These are phyloP conservation scores for Fusarium paranaense DNA, from an alignment of 2,329 filamentous ascomycete genomes.

Conservation along the genomic window DNA sequence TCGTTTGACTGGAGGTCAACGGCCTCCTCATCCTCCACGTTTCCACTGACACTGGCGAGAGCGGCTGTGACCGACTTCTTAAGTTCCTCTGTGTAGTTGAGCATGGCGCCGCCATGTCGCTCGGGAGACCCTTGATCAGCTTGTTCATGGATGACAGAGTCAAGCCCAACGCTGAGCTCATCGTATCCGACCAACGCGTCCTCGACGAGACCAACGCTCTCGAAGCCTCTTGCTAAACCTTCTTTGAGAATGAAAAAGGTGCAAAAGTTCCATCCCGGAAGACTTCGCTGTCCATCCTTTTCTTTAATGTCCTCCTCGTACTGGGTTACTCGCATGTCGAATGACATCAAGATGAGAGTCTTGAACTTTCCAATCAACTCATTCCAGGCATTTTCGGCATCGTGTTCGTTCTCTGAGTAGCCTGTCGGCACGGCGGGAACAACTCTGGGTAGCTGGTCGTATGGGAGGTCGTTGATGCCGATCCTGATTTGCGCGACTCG, in stretches of 20 bases:
- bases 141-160: slow-evolving; percentile 84
- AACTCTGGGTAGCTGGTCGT: slow-evolving; percentile 71
- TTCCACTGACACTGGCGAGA: slow-evolving; percentile 52
- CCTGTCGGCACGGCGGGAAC: slow-evolving; percentile 72
- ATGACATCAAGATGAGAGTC: slow-evolving; percentile 85
- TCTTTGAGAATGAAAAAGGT: slow-evolving; percentile 99
- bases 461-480: slow-evolving; percentile 75
- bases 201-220: slow-evolving; percentile 94
- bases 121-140: slow-evolving; percentile 67
- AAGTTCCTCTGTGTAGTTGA: slow-evolving; percentile 79
- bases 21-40: slow-evolving; percentile 54
- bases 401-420: slow-evolving; percentile 78
- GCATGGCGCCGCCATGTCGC: slow-evolving; percentile 78
- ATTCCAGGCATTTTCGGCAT: slow-evolving; percentile 84
- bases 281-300: slow-evolving; percentile 84
- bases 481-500: slow-evolving; percentile 88
- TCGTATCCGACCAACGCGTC: slow-evolving; percentile 96
- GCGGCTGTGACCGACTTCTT: slow-evolving; percentile 68
- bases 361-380: slow-evolving; percentile 91
- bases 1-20: slow-evolving; percentile 64
- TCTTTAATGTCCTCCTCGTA: slow-evolving; percentile 98
- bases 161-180: slow-evolving; percentile 88
- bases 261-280: slow-evolving; percentile 99
- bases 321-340: slow-evolving; percentile 89
- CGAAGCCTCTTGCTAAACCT: slow-evolving; percentile 91